These are phyloP conservation scores for Sabuloglossum arenarium DNA, from an alignment of 495 filamentous ascomycete species.

Conservation along the genomic window DNA sequence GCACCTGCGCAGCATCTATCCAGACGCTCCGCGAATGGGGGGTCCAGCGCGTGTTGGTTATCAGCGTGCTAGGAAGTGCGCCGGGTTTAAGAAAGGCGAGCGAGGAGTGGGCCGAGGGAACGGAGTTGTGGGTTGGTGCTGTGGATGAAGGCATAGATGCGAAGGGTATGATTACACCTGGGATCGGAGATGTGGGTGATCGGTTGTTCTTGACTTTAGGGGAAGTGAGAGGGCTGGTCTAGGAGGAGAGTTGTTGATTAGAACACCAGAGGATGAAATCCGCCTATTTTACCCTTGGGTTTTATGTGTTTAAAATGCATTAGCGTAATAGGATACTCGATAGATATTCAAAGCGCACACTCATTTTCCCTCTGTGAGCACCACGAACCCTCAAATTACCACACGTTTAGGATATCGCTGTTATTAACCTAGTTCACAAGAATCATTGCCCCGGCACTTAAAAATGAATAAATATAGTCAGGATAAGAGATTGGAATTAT, in stretches of 20 bases:
- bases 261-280: no score
- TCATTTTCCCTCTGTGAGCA: no score
- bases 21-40: slow-evolving; percentile 83
- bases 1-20: slow-evolving; percentile 75
- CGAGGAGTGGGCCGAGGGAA: slow-evolving; percentile 47
- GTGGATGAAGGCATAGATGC: slow-evolving; percentile 52
- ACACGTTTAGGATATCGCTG: no score
- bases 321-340: no score
- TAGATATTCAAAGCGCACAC: no score
- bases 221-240: slow-evolving; percentile 6
- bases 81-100: slow-evolving; percentile 47
- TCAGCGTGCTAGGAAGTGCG: slow-evolving; percentile 52
- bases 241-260: background rate
- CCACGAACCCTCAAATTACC: no score
- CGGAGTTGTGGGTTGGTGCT: slow-evolving; percentile 67
- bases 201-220: slow-evolving; percentile 82
- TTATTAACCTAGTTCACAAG: no score
- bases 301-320: no score
- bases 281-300: no score
- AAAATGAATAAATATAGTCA: no score
- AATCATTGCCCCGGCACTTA: no score
- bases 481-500: no score
- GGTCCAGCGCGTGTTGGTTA: slow-evolving; percentile 52
- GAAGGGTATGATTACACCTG: slow-evolving; percentile 78
- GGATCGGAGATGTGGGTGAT: slow-evolving; percentile 82